Evolutionary conservation across 139 green algal species (phyloP).

Genomic region (Coelastrella sp.): DNA sequence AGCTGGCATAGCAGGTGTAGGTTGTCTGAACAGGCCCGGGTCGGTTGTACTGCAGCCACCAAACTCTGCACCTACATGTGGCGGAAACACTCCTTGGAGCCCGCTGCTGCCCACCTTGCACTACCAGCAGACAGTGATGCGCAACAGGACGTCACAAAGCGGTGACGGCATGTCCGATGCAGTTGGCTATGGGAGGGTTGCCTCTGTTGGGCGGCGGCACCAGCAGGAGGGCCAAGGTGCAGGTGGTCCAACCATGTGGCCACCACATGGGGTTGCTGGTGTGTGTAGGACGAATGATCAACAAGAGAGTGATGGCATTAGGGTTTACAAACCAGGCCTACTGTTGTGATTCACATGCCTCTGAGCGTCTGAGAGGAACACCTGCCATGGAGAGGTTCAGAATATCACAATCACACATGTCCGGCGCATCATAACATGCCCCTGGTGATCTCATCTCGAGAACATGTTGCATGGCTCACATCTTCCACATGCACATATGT

Average conservation of each 20-base stretch:
- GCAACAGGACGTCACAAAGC: background rate
- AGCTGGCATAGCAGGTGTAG: background rate
- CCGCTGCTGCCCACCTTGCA: constrained; percentile 45
- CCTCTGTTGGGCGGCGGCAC: background rate
- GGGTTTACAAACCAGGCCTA: constrained; percentile 9
- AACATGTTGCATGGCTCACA: too few species aligned
- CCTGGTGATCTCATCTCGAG: too few species aligned
- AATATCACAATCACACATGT: too few species aligned
- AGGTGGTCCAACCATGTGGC: constrained; percentile 25
- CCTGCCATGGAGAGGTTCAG: too few species aligned
- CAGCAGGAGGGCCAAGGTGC: background rate
- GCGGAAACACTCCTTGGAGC: constrained; percentile 5
- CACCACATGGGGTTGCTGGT: background rate
- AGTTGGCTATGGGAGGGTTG: background rate
- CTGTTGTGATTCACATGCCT: background rate
- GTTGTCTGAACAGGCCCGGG: background rate
- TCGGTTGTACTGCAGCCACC: background rate
- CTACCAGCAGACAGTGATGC: constrained; percentile 47
- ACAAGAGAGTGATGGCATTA: background rate
- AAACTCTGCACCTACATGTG: constrained; percentile 7
- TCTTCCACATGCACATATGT: too few species aligned
- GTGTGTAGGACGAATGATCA: background rate
- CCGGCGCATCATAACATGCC: too few species aligned
- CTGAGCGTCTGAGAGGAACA: too few species aligned
- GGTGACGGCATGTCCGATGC: background rate